Base-by-base conservation (phyloP, 495 filamentous ascomycete species). In the Lasiosphaeris hirsuta region DNA sequence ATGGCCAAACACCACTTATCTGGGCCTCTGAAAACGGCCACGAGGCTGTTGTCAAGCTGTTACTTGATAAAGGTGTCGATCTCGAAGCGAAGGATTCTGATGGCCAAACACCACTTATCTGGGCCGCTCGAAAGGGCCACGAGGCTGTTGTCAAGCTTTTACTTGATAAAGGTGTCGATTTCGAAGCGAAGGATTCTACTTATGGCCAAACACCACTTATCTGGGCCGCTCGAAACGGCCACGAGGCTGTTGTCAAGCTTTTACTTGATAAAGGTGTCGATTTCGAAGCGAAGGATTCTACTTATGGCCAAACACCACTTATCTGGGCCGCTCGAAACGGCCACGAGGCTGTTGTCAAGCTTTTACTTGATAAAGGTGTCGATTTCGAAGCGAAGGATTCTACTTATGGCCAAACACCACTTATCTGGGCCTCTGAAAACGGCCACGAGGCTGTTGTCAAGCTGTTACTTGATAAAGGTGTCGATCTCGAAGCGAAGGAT, bases 221-320 rank as follows among this genome's bases (percentile, higher is more conserved):
- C 17, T 51, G 13, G 7, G 49, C 49, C 30, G 34, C 49, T 15
- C 9, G 8, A 1, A n/a, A 23, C 5, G 49, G 15, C 9, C 35
- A 51, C 36, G 49, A 51, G 35, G 35, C 49, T 40, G 35, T 51
- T 18, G 49, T 40, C 9, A 11, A 40, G 36, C 49, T 17, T 17
- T 23, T 51, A 4, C 49, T 51, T n/a, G 35, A 15, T 1, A 10
- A 40, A 4, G 13, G 35, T 6, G 49, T 35, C 23, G 14, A 38
- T 15, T 4, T 51, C 1, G 35, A 40, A 10, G 35, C 36, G 10
- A 40, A 19, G 15, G 34, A 51, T n/a, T n/a, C n/a, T 40, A n/a
- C 4, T 7, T 13, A 40, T 18, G 34, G 34, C 36, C 35, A 15
- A 30, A 30, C 23, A 30, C 23, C 23, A 30, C 23, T 30, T 5